Percentiles rank a stretch among this genome's conserved stretches.
These are phyloP conservation scores for Cadophora sp. DNA, from an alignment of 2,329 filamentous ascomycete genomes.

Conservation along the genomic window DNA sequence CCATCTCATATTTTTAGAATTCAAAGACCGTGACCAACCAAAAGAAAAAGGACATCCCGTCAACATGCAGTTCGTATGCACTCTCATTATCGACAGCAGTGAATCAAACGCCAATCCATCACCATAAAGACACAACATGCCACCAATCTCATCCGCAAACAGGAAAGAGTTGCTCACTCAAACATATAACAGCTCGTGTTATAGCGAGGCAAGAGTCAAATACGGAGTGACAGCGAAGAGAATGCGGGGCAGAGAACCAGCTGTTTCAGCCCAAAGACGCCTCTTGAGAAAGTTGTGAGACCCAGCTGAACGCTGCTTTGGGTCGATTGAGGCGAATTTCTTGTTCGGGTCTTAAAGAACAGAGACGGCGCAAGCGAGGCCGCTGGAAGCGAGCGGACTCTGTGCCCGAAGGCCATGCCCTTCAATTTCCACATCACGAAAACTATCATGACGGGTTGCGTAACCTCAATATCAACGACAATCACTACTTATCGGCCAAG, in stretches of 20 bases:
- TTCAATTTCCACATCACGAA: conserved; percentile 3
- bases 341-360: background rate
- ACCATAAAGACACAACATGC: background rate
- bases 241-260: background rate
- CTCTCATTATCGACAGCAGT: background rate
- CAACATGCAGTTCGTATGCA: background rate
- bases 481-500: background rate
- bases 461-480: background rate
- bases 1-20: background rate
- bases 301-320: conserved; percentile 1
- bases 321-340: background rate
- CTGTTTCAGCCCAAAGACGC: background rate
- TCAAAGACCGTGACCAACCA: background rate
- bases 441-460: background rate
- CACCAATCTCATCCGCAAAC: background rate
- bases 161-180: conserved; percentile 4
- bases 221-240: background rate
- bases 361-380: background rate
- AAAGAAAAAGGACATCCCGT: background rate
- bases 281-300: conserved; percentile 4
- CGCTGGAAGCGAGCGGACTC: too few species aligned
- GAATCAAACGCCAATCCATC: background rate
- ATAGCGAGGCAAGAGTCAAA: background rate
- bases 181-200: background rate
- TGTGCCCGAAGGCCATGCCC: background rate